A percentile compares a stretch with the other conserved stretches of the same genome.
phyloP scores from a whole-genome alignment of 2,329 filamentous ascomycete genomes.

The Tolypocladium paradoxum region DNA sequence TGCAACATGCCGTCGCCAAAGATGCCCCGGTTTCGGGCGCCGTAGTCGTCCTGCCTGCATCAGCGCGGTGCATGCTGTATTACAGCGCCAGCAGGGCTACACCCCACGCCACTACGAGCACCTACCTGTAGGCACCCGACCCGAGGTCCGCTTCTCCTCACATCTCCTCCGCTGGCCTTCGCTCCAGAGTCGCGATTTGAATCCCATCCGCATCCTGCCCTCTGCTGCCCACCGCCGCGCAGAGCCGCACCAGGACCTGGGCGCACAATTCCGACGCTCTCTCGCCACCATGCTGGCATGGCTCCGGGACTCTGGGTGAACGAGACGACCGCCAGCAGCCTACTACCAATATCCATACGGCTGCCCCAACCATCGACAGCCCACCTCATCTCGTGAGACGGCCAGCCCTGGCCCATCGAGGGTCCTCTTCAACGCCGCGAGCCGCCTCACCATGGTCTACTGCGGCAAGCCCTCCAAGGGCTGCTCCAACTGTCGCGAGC shows the following conservation, averaged over 20 bases:
- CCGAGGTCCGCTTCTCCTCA: neutral
- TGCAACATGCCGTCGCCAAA: too few relatives aligned
- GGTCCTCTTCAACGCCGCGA: too few relatives aligned
- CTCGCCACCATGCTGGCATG: neutral
- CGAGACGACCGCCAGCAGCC: too few relatives aligned
- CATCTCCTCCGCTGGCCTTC: neutral
- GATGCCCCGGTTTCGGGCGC: too few relatives aligned
- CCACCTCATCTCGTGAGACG: neutral
- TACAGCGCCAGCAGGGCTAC: too few relatives aligned
- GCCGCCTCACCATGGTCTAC: constrained; percentile 35
- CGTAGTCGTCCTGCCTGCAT: too few relatives aligned
- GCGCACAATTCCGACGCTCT: too few relatives aligned
- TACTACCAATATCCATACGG: too few relatives aligned
- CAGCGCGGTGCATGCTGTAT: too few relatives aligned
- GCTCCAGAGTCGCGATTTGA: neutral
- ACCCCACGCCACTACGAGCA: too few relatives aligned
- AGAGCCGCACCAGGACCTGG: neutral
- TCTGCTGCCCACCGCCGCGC: neutral
- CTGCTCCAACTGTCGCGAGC: constrained; percentile 43
- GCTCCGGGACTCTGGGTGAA: neutral
- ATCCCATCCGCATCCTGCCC: neutral
- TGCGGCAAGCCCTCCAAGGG: constrained; percentile 47
- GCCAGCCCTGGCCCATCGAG: neutral
- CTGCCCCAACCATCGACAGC: neutral
- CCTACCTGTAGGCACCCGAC: too few relatives aligned